Evolutionary conservation across 805 yeast species (phyloP), one percentile per base, ranked within the genome.

Genomic region (Saturnispora besseyi): DNA sequence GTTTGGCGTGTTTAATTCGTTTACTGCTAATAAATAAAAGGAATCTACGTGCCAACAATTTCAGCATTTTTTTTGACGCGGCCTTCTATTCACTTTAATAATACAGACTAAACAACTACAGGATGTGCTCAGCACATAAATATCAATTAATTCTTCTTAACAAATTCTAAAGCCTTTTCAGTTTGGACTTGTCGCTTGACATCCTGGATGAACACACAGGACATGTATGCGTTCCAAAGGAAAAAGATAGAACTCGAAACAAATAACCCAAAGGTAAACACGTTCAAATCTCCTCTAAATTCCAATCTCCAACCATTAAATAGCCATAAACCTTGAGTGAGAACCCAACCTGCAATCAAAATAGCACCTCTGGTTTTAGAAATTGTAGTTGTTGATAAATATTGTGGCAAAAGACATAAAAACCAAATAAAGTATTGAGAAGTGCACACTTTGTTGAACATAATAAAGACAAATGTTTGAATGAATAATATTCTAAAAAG

Each of bases 401-500:
- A 82, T 49, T 86, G 78, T 2, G 99, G 98, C 41, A 91, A 64
- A 55, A 90, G 79, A 12, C 89, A 85, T 57, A 93, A 68, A 60
- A 84, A 93, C 99, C 99, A 93, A 54, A 91, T 79, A 66, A 93
- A 93, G 66, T 93, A 93, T 68, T 93, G 99, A 1, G 96, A 87
- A 0, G 99, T 93, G 59, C 88, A 82, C 22, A 85, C 93, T 65
- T 85, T 85, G 67, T 85, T 85, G 66, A 77, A 84, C 1, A 87
- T 71, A 15, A 85, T 89, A 65, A 85, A 86, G n/a, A 81, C 72
- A 58, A 84, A 76, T 0, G 95, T 85, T 62, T 86, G 93, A 11
- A 89, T 69, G 53, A 91, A 90, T 54, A 84, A 60, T 2, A 84
- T 73, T 44, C 75, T 70, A 21, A 75, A 62, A 5, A 82, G 56